Evolutionary conservation across 139 green algal species (phyloP), one percentile per base, ranked within the genome.

Genomic region (Closterium sp.): DNA sequence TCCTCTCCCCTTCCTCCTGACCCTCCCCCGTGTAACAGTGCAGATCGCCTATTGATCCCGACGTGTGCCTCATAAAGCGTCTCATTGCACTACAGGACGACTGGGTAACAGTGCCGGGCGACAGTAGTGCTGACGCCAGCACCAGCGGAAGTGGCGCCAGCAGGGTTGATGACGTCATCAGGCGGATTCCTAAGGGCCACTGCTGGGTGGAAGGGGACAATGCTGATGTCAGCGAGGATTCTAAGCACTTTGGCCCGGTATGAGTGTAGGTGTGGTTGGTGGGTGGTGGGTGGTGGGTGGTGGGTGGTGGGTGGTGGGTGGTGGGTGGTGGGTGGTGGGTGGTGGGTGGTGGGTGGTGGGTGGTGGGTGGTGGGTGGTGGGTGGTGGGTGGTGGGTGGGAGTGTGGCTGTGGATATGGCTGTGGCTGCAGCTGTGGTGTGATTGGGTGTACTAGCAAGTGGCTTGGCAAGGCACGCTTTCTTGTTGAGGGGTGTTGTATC

Each of bases 131-230:
- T 79, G 62, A 79, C 62, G 62, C 19, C 62, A 79, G 62, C 62
- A 24, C 17, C 62, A 79, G 62, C 19, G 62, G 62, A 5, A 79
- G 62, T 24, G 19, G 17, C 62, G 19, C 62, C 62, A 79, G 17
- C 62, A 79, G 62, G 62, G 62, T 13, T 79, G 62, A 79, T 79
- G 62, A 79, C 62, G 95, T 96, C 38, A 93, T 95, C 62, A 90
- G 90, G 9, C 91, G 92, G 27, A 91, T 97, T 0, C 94, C 94
- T 0, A 96, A 97, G 95, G 97, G 97, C 7, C 94, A 96, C 24
- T 98, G 97, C 96, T 98, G 97, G 97, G 89, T 98, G 22, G 97
- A 98, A 87, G 97, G 97, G 2, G 97, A 98, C 93, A 98, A 97
- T 85, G 45, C 79, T 30, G 32, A 42, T 62, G 70, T 94, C 89